These are phyloP conservation scores for Cryptosporidium ryanae DNA, from an alignment of 169 alveolate species.

Conservation along the genomic window DNA sequence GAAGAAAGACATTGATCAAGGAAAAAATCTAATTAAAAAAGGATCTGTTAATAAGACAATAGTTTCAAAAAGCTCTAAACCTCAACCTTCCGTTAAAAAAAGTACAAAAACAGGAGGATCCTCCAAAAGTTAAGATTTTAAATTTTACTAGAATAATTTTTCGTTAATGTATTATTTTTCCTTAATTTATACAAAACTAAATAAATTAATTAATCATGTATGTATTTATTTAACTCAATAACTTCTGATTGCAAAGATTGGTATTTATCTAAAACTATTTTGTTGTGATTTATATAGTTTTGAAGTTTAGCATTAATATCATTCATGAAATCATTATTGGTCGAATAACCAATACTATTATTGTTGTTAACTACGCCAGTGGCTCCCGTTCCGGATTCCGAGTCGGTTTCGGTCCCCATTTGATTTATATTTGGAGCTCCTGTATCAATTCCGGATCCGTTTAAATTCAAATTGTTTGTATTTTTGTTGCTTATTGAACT, in stretches of 20 bases:
- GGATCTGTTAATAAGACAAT: not conserved
- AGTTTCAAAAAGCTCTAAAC: not conserved
- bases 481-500: too few relatives aligned
- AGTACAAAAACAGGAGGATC: not conserved
- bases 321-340: not conserved
- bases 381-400: not conserved
- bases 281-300: conserved; percentile 10
- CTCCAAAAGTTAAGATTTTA: not conserved
- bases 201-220: not conserved
- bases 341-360: not conserved
- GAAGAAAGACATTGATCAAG: not conserved
- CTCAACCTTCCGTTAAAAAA: not conserved
- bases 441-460: too few relatives aligned
- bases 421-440: too few relatives aligned
- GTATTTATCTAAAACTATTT: conserved; percentile 12
- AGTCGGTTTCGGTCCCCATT: too few relatives aligned
- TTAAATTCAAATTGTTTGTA: too few relatives aligned
- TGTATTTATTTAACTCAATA: conserved; percentile 32
- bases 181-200: too few relatives aligned
- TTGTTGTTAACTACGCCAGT: not conserved
- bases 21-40: not conserved
- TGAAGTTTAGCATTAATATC: not conserved
- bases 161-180: not conserved
- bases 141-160: not conserved
- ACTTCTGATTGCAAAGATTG: conserved; percentile 26